A percentile compares a stretch with the other conserved stretches of the same genome.
Evolutionary conservation across 768 basidiomycete species (phyloP).

Genomic region (Mycena haematopus): DNA sequence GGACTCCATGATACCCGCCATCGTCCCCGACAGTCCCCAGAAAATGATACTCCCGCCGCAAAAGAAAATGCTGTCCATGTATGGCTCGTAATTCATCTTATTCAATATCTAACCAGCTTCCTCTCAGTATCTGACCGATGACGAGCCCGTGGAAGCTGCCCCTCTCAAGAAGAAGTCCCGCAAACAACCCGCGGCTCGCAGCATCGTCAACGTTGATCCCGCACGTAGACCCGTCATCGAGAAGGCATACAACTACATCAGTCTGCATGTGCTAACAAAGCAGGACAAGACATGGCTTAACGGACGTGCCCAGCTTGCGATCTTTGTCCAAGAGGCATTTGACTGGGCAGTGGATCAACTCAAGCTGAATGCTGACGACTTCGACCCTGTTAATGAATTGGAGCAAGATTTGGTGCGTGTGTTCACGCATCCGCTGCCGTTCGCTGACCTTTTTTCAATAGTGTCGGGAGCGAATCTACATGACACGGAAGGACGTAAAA

Average conservation of each 20-base stretch:
- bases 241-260: background rate
- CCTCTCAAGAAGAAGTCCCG: constrained; percentile 12
- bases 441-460: background rate
- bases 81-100: background rate
- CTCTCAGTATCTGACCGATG: background rate
- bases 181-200: constrained; percentile 4
- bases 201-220: constrained; percentile 4
- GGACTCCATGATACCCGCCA: constrained; percentile 10
- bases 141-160: background rate
- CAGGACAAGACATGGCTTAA: constrained; percentile 1
- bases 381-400: background rate
- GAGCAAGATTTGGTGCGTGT: constrained; percentile 15
- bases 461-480: constrained; percentile 8
- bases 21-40: constrained; percentile 1
- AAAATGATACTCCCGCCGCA: no score
- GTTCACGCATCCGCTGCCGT: background rate
- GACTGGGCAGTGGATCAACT: background rate
- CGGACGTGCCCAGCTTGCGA: background rate
- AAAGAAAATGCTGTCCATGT: constrained; percentile 7
- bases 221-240: background rate
- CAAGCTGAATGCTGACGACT: background rate
- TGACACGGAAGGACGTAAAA: background rate
- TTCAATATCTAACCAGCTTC: background rate
- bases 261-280: background rate
- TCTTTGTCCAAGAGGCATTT: background rate